Conservation (phyloP, 305 asterid genomes). For the Fraxinus velutina region DNA sequence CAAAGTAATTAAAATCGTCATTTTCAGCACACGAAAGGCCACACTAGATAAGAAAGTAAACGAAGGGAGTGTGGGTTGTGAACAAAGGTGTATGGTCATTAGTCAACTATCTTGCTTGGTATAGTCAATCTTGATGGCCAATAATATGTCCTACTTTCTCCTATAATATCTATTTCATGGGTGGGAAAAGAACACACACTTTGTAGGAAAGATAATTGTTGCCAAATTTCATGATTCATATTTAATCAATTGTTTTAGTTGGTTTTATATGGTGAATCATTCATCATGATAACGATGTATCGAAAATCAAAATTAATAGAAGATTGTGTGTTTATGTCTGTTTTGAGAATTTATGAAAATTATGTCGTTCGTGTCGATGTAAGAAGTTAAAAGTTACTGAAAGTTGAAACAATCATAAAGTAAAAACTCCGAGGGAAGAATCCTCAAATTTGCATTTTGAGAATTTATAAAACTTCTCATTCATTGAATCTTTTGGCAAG, state of each 20-base stretch:
- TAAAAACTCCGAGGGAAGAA: too few species aligned
- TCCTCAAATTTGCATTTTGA: not conserved
- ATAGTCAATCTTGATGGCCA: slow-evolving; percentile 1
- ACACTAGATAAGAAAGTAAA: not conserved
- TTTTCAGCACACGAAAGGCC: not conserved
- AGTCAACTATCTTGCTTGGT: not conserved
- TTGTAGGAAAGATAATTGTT: not conserved
- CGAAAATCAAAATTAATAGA: not conserved
- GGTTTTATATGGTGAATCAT: not conserved
- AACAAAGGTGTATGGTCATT: not conserved
- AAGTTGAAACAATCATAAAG: not conserved
- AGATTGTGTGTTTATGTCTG: too few species aligned
- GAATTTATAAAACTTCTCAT: not conserved
- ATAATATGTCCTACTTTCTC: not conserved
- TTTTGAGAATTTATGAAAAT: too few species aligned
- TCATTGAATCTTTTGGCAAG: not conserved
- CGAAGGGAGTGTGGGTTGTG: not conserved
- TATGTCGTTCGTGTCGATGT: too few species aligned
- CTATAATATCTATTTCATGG: not conserved
- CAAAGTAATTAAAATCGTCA: not conserved
- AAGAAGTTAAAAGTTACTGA: not conserved
- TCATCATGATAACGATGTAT: not conserved
- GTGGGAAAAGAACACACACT: not conserved
- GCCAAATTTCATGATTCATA: not conserved
- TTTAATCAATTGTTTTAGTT: not conserved